phyloP scores from a whole-genome alignment of 2,329 filamentous ascomycete species.

The Botrytis aclada region DNA sequence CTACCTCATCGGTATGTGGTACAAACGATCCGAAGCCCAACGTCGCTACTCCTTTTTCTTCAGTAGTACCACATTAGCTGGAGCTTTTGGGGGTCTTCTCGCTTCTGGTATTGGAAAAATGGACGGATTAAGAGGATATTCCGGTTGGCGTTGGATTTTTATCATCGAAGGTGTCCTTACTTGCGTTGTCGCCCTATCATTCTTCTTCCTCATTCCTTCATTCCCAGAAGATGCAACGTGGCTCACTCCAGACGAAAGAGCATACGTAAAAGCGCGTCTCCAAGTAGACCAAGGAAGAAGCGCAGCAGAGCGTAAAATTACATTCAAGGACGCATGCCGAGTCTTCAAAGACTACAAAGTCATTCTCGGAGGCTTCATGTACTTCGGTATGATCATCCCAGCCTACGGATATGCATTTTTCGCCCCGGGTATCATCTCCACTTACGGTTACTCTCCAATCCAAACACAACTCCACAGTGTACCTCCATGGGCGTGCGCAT shows the following conservation, averaged over 20 bases:
- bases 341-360: conserved; percentile 74
- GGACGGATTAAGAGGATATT: conserved; percentile 65
- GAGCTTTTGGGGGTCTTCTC: conserved; percentile 81
- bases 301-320: conserved; percentile 60
- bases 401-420: conserved; percentile 79
- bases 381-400: conserved; percentile 74
- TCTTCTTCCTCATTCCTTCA: conserved; percentile 68
- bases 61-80: conserved; percentile 72
- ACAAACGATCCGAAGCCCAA: conserved; percentile 81
- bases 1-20: conserved; percentile 85
- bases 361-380: conserved; percentile 74
- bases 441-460: conserved; percentile 59
- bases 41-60: conserved; percentile 95
- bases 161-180: conserved; percentile 71
- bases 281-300: conserved; percentile 66
- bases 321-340: conserved; percentile 53
- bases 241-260: conserved; percentile 66
- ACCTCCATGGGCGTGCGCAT: conserved; percentile 66
- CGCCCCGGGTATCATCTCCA: conserved; percentile 66
- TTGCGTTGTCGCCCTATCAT: conserved; percentile 56
- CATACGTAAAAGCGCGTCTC: conserved; percentile 64
- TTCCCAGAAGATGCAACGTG: conserved; percentile 75
- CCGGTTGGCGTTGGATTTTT: conserved; percentile 80
- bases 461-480: conserved; percentile 50
- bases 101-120: conserved; percentile 89